Evolutionary conservation across 257 asterid species (phyloP), one percentile per base, ranked within the genome.

Genomic region (Eucommia ulmoides): DNA sequence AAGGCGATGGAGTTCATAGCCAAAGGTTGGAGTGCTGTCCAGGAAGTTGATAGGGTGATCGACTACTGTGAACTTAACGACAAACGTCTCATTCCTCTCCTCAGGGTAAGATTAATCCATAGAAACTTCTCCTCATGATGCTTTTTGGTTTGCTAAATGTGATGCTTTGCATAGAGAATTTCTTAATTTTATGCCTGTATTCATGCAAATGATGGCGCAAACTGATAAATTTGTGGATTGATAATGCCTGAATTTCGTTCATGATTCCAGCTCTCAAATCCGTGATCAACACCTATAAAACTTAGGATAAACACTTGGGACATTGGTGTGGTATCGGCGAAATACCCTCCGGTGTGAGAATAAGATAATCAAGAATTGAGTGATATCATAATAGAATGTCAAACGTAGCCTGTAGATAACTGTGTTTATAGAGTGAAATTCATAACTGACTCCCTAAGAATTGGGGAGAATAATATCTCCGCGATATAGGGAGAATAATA

Each of bases 1-100:
- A 70, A 70, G 73, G 96, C 96, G 20, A 70, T 71, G 91, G 96
- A 89, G 70, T 62, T 66, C 58, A 78, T 85, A 63, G 96, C 96
- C 65, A 89, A 69, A 67, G 94, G 97, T 16, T 89, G 74, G 83
- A 82, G 78, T 51, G 91, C 88, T 63, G 45, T 89, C 60, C 68
- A 82, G 80, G 97, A 84, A 69, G 94, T 89, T 69, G 96, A 89
- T 61, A 71, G 97, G 64, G 93, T 89, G 20, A 89, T 80, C 51
- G 96, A 85, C 66, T 81, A 82, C 68, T 76, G 86, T 52, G 97
- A 82, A 58, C 76, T 54, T 21, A 74, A 80, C 20, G 97, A 88
- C 74, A 65, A 74, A 55, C 94, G 97, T 19, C 89, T 88, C 54
- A 74, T 88, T 57, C 94, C 93, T 62, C 35, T 56, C 41, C 94